Conservation (phyloP, 257 asterid species). For the Fraxinus excelsior region DNA sequence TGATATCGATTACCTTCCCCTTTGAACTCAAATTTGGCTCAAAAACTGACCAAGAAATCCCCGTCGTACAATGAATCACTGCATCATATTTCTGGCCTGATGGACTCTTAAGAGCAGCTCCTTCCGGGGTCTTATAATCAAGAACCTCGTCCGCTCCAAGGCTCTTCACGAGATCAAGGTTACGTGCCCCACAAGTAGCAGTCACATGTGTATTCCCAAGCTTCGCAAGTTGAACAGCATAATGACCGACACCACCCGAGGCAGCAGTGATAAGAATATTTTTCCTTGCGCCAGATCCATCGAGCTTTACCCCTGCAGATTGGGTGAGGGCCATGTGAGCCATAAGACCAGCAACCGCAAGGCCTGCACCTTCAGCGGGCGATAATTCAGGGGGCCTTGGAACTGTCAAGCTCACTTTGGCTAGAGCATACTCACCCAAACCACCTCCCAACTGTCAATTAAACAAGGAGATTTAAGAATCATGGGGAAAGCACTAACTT, state of each 20-base stretch:
- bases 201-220: slow-evolving; percentile 64
- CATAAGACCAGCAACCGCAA: slow-evolving; percentile 54
- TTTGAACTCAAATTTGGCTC: slow-evolving; percentile 49
- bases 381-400: slow-evolving; percentile 56
- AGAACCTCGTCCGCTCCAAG: slow-evolving; percentile 78
- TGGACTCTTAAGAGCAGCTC: slow-evolving; percentile 66
- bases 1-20: slow-evolving; percentile 60
- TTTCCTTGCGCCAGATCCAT: slow-evolving; percentile 48
- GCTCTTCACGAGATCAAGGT: slow-evolving; percentile 51
- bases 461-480: no score
- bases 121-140: slow-evolving; percentile 67
- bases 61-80: slow-evolving; percentile 59
- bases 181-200: slow-evolving; percentile 71
- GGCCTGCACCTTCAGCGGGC: slow-evolving; percentile 63
- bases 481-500: no score
- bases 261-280: slow-evolving; percentile 69
- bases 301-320: slow-evolving; percentile 52
- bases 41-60: slow-evolving; percentile 56
- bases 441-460: slow-evolving; percentile 45
- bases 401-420: slow-evolving; percentile 48
- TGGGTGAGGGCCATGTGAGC: slow-evolving; percentile 66
- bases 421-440: slow-evolving; percentile 56
- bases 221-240: slow-evolving; percentile 75
- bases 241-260: slow-evolving; percentile 70
- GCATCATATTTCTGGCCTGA: slow-evolving; percentile 63